phyloP scores from a whole-genome alignment of 2,329 filamentous ascomycete genomes.

The Cladosporium colombiae region DNA sequence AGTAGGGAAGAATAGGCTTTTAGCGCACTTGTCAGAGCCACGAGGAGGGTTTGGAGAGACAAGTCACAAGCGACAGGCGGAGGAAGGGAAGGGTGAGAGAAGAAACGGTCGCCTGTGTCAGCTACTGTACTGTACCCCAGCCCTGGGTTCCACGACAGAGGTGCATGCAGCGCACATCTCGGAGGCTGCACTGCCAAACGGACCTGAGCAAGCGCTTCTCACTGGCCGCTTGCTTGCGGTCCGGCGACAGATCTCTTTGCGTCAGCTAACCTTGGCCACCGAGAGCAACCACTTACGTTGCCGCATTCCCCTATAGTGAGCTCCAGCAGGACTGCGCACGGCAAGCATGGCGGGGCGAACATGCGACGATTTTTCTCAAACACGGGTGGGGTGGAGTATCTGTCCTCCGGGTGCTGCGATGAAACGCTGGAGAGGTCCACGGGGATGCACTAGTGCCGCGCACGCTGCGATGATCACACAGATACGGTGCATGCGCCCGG shows the following conservation, averaged over 20 bases:
- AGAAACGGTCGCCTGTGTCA: conserved; percentile 16
- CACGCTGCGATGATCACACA: background rate
- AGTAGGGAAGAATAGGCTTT: background rate
- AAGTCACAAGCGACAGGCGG: background rate
- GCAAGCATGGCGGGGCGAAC: background rate
- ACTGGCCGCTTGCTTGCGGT: background rate
- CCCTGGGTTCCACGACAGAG: conserved; percentile 10
- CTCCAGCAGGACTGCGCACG: background rate
- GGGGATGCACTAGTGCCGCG: background rate
- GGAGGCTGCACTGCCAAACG: conserved; percentile 5
- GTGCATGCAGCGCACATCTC: conserved; percentile 7
- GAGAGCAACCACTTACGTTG: background rate
- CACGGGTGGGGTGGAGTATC: background rate
- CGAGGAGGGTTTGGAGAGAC: background rate
- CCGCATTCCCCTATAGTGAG: conserved; percentile 3
- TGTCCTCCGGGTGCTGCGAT: no score
- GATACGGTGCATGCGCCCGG: background rate
- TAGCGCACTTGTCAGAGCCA: background rate
- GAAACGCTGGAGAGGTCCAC: background rate
- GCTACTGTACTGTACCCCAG: conserved; percentile 3
- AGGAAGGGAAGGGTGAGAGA: conserved; percentile 6
- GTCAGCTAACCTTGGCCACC: background rate
- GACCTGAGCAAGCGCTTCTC: background rate
- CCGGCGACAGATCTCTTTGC: background rate
- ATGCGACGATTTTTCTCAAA: conserved; percentile 1